phyloP scores from a whole-genome alignment of 2,329 filamentous ascomycete genomes.

The Penicillium sp. region DNA sequence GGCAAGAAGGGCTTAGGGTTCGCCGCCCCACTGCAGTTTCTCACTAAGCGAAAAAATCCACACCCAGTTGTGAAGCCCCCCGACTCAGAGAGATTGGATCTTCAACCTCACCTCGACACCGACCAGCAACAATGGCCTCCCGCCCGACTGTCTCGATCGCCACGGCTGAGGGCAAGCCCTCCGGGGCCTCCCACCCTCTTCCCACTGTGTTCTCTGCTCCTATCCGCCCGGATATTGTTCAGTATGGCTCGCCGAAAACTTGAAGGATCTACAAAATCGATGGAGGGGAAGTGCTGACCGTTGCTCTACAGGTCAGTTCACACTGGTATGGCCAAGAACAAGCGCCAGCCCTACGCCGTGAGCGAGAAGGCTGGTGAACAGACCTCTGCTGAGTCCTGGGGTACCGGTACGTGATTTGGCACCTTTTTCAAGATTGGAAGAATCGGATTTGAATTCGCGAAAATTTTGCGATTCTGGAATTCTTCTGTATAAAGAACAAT shows the following conservation, averaged over 20 bases:
- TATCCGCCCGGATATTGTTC: constrained; percentile 98
- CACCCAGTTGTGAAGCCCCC: constrained; percentile 18
- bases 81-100: constrained; percentile 28
- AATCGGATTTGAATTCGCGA: constrained; percentile 4
- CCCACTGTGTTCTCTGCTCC: constrained; percentile 94
- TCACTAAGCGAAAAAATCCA: constrained; percentile 41
- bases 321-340: constrained; percentile 99
- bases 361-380: constrained; percentile 99
- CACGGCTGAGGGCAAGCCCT: constrained; percentile 87
- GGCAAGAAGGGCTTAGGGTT: constrained; percentile 33
- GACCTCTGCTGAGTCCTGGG: constrained; percentile 99
- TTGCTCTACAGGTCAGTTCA: constrained; percentile 57
- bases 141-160: constrained; percentile 96
- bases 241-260: constrained; percentile 48
- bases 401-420: constrained; percentile 67
- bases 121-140: constrained; percentile 67
- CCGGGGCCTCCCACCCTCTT: constrained; percentile 79
- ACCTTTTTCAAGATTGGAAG: constrained; percentile 18
- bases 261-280: constrained; percentile 9
- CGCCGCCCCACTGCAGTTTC: constrained; percentile 17
- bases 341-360: constrained; percentile 98
- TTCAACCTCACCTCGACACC: constrained; percentile 35
- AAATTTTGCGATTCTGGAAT: background rate
- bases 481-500: background rate
- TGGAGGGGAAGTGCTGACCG: constrained; percentile 28